Base-by-base conservation (phyloP, 768 basidiomycete species). In the Tricholoma matsutake region DNA sequence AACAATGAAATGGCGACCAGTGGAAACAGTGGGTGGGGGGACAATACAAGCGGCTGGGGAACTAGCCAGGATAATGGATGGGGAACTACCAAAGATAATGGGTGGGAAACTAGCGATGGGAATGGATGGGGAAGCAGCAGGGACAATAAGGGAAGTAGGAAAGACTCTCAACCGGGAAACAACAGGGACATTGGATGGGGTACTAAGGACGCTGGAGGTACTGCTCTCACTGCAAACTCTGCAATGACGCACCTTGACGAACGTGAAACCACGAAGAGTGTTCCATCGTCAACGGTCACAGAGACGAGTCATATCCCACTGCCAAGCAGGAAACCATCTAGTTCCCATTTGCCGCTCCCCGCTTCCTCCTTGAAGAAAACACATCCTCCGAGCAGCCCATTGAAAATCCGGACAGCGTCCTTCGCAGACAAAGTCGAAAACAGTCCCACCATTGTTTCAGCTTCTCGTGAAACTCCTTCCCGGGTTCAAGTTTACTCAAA, bases 401-500 rank as follows among this genome's bases (percentile, higher is more conserved):
- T 65, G 54, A 57, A 61, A 20, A 61, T 61, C 4, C 54, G 54
- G 28, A 64, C 63, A 56, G 62, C 59, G 51, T 58, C 60, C 35
- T 61, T 62, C 14, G 52, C 51, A 22, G 25, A n/a, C 51, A 32
- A 53, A 10, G 32, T 22, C 35, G 65, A 64, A n/a, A 37, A 61
- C 25, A 16, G 55, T 14, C 20, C 29, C n/a, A 60, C 49, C 18
- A 54, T 41, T 11, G 22, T 39, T 25, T 28, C 62, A 16, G 58
- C 59, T 34, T 65, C 67, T 18, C 41, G 29, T 11, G 54, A 61
- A 16, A 35, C 60, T 6, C 54, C 62, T 51, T 64, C 56, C 18
- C 67, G 69, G n/a, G 45, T 54, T 37, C 59, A 61, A 18, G 57
- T 69, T 29, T 68, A 67, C 39, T 52, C 54, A 45, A 70, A 55